phyloP scores from a whole-genome alignment of 2,329 filamentous ascomycete genomes.

The Calonectria pseudoreteaudii region DNA sequence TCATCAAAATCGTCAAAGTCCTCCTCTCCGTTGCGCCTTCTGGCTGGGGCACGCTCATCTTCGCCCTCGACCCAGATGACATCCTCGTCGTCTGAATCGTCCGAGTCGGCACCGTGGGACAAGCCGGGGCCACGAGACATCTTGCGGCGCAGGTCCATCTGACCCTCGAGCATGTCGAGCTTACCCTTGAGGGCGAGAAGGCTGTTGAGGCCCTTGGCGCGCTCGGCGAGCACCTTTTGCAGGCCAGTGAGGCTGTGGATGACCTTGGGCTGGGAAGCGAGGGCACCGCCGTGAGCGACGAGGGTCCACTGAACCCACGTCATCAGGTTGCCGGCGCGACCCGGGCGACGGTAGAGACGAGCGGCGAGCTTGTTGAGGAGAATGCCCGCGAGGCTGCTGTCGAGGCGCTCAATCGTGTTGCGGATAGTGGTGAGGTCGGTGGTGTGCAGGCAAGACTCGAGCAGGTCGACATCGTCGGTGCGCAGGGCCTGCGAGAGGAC shows the following conservation, averaged over 20 bases:
- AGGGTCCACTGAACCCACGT: slow-evolving; percentile 97
- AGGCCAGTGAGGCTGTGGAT: slow-evolving; percentile 82
- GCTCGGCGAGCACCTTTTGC: slow-evolving; percentile 88
- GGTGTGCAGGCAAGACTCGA: slow-evolving; percentile 91
- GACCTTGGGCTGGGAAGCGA: slow-evolving; percentile 87
- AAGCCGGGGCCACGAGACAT: slow-evolving; percentile 64
- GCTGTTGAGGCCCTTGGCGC: slow-evolving; percentile 83
- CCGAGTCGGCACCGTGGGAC: slow-evolving; percentile 56
- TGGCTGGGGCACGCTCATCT: slow-evolving; percentile 67
- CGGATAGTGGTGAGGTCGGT: slow-evolving; percentile 82
- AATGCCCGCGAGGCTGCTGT: slow-evolving; percentile 82
- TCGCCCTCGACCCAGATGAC: slow-evolving; percentile 91
- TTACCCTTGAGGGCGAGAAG: slow-evolving; percentile 93
- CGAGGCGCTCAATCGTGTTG: slow-evolving; percentile 89
- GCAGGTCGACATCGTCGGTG: slow-evolving; percentile 88
- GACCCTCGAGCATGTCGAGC: slow-evolving; percentile 91
- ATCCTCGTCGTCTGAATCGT: slow-evolving; percentile 72
- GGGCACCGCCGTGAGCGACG: slow-evolving; percentile 89
- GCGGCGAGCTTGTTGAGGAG: slow-evolving; percentile 89
- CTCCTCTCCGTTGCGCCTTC: slow-evolving; percentile 50
- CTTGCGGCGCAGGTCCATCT: slow-evolving; percentile 82
- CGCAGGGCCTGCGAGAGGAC: slow-evolving; percentile 94
- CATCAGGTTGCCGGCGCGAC: slow-evolving; percentile 89
- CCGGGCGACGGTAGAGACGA: slow-evolving; percentile 86
- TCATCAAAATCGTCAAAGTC: slow-evolving; percentile 57